Conservation (phyloP, 495 filamentous ascomycete species). For the Neurospora tetrasperma region DNA sequence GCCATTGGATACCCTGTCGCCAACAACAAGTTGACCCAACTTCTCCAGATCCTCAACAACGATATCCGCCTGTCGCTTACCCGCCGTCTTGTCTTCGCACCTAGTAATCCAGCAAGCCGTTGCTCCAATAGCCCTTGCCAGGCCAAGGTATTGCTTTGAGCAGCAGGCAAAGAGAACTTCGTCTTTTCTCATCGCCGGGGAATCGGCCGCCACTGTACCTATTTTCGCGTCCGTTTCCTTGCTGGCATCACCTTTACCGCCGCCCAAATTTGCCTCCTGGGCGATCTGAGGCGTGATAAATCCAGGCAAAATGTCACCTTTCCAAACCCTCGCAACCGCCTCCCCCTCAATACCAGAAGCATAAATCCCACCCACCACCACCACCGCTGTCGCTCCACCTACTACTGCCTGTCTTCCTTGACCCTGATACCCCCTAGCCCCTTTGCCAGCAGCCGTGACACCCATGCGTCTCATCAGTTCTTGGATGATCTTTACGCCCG, state of each 20-base stretch:
- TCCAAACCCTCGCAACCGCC: background rate
- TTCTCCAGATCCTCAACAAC: background rate
- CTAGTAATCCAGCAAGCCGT: background rate
- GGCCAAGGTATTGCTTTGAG: background rate
- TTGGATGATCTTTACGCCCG: background rate
- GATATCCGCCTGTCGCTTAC: background rate
- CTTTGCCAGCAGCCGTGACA: background rate
- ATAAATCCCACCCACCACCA: background rate
- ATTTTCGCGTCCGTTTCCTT: background rate
- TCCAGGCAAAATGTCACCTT: background rate
- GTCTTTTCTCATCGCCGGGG: background rate
- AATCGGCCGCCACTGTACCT: background rate
- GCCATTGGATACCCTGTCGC: background rate
- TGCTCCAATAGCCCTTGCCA: background rate
- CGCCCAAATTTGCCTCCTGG: background rate
- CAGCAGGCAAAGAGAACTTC: background rate
- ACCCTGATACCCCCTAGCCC: background rate
- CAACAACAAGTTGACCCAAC: background rate
- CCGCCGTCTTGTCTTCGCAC: background rate
- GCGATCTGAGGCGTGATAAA: background rate
- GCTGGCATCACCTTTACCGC: background rate
- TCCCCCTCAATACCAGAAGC: background rate
- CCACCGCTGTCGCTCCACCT: background rate
- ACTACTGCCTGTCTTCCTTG: background rate
- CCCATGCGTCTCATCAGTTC: background rate